phyloP scores from a whole-genome alignment of 2,329 filamentous ascomycete genomes.

The Ophiocordyceps robertsii region DNA sequence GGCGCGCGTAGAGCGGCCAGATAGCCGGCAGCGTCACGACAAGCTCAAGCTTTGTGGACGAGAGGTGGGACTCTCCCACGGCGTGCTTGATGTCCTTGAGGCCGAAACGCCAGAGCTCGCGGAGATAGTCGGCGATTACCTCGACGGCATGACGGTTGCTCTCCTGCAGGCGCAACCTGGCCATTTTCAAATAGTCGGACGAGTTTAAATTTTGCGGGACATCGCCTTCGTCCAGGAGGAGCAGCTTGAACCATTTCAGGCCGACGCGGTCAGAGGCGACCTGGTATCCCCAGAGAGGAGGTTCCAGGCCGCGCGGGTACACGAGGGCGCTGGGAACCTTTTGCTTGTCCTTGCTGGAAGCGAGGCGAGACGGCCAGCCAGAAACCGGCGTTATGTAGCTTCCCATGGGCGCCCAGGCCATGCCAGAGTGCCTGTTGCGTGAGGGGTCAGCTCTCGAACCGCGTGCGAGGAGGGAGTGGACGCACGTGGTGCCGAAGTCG shows the following conservation, averaged over 20 bases:
- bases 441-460: too few species aligned
- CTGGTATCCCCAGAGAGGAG: too few species aligned
- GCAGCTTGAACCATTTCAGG: conserved; percentile 29
- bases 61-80: too few species aligned
- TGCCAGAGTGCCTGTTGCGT: conserved; percentile 23
- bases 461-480: too few species aligned
- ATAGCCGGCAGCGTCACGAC: conserved; percentile 31
- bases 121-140: conserved; percentile 18
- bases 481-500: conserved; percentile 33
- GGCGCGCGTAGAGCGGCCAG: conserved; percentile 25
- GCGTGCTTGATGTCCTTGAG: too few species aligned
- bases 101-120: conserved; percentile 20
- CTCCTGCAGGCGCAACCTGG: not conserved
- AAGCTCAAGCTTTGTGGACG: too few species aligned
- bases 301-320: too few species aligned
- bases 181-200: too few species aligned
- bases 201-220: too few species aligned
- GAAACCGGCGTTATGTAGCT: conserved; percentile 17
- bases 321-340: conserved; percentile 18
- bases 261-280: too few species aligned
- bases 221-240: conserved; percentile 20
- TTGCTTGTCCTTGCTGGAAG: conserved; percentile 12
- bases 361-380: conserved; percentile 11
- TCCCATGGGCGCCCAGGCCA: conserved; percentile 21
- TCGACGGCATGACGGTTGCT: conserved; percentile 11